Conservation (phyloP, 345 rosid species). For the Boechera divaricarpa region DNA sequence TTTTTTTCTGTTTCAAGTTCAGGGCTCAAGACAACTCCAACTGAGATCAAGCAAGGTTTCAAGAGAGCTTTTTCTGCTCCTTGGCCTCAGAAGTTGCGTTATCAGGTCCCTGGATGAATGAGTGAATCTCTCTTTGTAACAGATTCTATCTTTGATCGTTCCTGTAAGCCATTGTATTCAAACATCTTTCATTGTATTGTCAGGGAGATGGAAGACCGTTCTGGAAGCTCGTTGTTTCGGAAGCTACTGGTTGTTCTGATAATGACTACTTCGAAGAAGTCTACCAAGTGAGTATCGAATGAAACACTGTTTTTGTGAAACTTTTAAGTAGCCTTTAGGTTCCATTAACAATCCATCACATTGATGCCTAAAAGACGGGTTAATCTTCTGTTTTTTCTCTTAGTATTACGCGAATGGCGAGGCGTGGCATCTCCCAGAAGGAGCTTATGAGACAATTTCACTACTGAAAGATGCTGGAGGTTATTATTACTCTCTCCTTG, state of each 20-base stretch:
- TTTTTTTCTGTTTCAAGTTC: not conserved
- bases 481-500: conserved; percentile 43
- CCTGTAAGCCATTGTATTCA: not conserved
- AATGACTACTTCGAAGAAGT: conserved; percentile 87
- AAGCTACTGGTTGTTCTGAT: conserved; percentile 79
- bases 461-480: conserved; percentile 88
- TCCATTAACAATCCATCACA: not conserved
- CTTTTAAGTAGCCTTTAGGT: not conserved
- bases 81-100: conserved; percentile 86
- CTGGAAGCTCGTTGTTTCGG: conserved; percentile 80
- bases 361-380: conserved; percentile 1
- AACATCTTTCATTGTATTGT: conserved; percentile 24
- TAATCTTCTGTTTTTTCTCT: conserved; percentile 1
- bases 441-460: conserved; percentile 65
- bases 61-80: conserved; percentile 81
- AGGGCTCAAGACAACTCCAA: conserved; percentile 69
- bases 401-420: conserved; percentile 83
- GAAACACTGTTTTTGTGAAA: not conserved
- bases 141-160: not conserved
- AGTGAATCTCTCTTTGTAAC: conserved; percentile 3
- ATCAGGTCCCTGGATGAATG: conserved; percentile 56
- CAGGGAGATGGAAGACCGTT: conserved; percentile 94
- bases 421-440: conserved; percentile 90
- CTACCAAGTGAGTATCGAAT: conserved; percentile 57
- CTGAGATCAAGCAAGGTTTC: conserved; percentile 83